Base-by-base conservation (phyloP, 1,139 yeast genomes). In the Scheffersomyces stambukii region DNA sequence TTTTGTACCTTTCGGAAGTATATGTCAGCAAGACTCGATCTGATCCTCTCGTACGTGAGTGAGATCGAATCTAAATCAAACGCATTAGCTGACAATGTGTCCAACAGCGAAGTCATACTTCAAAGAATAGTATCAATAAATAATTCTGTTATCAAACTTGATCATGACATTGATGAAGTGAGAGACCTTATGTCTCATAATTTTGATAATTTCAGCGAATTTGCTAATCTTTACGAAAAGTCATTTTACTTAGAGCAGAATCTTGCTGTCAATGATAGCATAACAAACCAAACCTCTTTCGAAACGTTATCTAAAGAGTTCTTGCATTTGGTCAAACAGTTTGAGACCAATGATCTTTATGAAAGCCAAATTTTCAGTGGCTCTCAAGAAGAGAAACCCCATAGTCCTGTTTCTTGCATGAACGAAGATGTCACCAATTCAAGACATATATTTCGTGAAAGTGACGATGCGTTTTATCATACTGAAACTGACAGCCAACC, bases 281-380 rank as follows among this genome's bases (percentile, higher is more conserved):
- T 54, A 28, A 61, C 70, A 59, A 46, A 70, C 62, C 37, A 69
- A 53, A 50, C 70, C 55, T 68, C 77, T 1, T 60, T 72, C 37
- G 73, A 68, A 27, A 74, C 71, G 36, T 45, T 78, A 26, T 50
- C 59, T 21, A 47, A 57, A 24, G 84, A 77, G 43, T 75, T 57
- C 36, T 45, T 51, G n/a, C 64, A 57, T 34, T 38, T 73, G 10
- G 52, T 41, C 31, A 28, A 26, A 13, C 43, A 43, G 18, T 41
- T 38, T 18, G 22, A 13, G n/a, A 25, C 8, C 4, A 34, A 37
- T 30, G 36, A 34, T 13, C 13, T 23, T 6, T 24, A 25, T 21
- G n/a, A n/a, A n/a, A n/a, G n/a, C n/a, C n/a, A n/a, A n/a, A n/a
- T n/a, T n/a, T n/a, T n/a, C n/a, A n/a, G n/a, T n/a, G 17, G 13